Percentiles rank a stretch among this genome's conserved stretches.
Conservation (phyloP, 1,284 basidiomycete genomes). For the Athelia psychrophila region DNA sequence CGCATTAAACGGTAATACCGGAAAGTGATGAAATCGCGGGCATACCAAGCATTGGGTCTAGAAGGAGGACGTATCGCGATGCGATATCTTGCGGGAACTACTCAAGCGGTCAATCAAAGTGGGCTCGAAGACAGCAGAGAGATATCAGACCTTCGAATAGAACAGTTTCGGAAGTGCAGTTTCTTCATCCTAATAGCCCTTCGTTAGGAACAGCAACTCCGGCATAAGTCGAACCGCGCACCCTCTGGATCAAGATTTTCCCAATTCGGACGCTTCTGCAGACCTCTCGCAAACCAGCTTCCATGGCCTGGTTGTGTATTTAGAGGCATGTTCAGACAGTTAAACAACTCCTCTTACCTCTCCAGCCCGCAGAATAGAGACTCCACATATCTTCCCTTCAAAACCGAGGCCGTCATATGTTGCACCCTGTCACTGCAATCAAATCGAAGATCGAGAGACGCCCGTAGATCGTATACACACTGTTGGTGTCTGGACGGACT, state of each 20-base stretch:
- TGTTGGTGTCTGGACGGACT: slow-evolving; percentile 79
- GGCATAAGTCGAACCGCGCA: slow-evolving; percentile 30
- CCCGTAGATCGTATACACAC: slow-evolving; percentile 31
- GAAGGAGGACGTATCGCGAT: slow-evolving; percentile 86
- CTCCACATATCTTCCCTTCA: slow-evolving; percentile 92
- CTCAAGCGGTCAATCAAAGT: background rate
- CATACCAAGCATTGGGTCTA: slow-evolving; percentile 97
- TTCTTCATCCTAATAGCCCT: slow-evolving; percentile 75
- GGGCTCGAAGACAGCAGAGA: slow-evolving; percentile 7
- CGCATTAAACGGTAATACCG: background rate
- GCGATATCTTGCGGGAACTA: slow-evolving; percentile 94
- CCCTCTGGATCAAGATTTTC: slow-evolving; percentile 93
- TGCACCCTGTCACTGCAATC: slow-evolving; percentile 51
- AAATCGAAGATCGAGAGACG: background rate
- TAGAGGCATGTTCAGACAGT: background rate
- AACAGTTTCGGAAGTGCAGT: slow-evolving; percentile 89
- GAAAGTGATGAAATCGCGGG: slow-evolving; percentile 4
- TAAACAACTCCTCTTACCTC: slow-evolving; percentile 48
- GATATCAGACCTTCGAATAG: slow-evolving; percentile 66
- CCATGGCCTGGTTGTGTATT: slow-evolving; percentile 69
- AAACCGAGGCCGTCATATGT: slow-evolving; percentile 88
- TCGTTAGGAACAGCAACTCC: slow-evolving; percentile 4
- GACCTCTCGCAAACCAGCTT: slow-evolving; percentile 89
- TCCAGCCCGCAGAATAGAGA: slow-evolving; percentile 88
- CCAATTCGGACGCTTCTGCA: slow-evolving; percentile 91